Conservation (phyloP, 2,329 filamentous ascomycete genomes). For the Phialemonium atrogriseum region DNA sequence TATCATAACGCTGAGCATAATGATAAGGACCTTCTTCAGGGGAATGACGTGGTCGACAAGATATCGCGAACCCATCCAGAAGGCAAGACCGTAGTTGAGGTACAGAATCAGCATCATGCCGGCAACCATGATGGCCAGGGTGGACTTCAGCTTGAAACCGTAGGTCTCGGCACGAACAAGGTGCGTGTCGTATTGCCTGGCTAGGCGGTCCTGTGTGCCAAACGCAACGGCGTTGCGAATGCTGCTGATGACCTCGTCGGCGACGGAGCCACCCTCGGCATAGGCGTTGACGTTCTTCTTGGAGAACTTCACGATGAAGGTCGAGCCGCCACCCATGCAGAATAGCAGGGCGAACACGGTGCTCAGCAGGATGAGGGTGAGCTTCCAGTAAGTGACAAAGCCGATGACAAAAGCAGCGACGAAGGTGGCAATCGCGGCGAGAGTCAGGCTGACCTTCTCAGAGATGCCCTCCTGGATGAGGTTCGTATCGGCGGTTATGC, state of each 20-base stretch:
- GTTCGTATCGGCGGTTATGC: slow-evolving; percentile 85
- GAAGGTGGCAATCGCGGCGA: slow-evolving; percentile 74
- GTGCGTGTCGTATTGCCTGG: slow-evolving; percentile 70
- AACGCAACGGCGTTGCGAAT: slow-evolving; percentile 86
- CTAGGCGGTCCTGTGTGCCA: slow-evolving; percentile 80
- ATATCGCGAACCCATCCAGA: slow-evolving; percentile 76
- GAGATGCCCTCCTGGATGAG: slow-evolving; percentile 86
- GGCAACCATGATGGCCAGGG: slow-evolving; percentile 68
- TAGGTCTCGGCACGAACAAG: slow-evolving; percentile 62
- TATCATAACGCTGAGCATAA: slow-evolving; percentile 82
- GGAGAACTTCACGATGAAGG: slow-evolving; percentile 69
- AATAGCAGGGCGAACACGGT: slow-evolving; percentile 69
- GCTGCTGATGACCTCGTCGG: slow-evolving; percentile 86
- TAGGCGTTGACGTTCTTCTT: slow-evolving; percentile 70
- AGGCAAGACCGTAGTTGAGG: slow-evolving; percentile 77
- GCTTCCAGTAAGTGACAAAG: slow-evolving; percentile 82
- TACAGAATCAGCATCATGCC: slow-evolving; percentile 75
- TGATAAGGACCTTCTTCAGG: slow-evolving; percentile 66
- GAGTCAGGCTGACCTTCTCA: slow-evolving; percentile 71
- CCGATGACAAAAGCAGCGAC: slow-evolving; percentile 80
- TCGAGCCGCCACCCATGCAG: slow-evolving; percentile 63
- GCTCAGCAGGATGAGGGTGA: slow-evolving; percentile 79
- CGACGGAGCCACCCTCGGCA: slow-evolving; percentile 73
- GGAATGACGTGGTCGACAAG: slow-evolving; percentile 55
- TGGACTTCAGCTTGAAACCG: slow-evolving; percentile 65